Evolutionary conservation across 345 rosid species (phyloP).

Genomic region (Citrus cavaleriei): DNA sequence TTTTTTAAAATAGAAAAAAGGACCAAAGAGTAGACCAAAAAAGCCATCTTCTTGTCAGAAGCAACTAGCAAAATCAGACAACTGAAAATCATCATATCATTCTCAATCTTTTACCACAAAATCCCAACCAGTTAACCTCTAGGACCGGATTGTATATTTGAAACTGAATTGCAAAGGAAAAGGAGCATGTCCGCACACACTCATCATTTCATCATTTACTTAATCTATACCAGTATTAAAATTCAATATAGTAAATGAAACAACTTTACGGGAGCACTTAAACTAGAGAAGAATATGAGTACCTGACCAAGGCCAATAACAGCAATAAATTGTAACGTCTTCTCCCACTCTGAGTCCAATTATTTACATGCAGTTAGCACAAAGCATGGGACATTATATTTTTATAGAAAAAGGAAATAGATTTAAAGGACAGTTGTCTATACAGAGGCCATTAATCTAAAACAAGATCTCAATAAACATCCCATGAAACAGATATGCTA

Average conservation of each 20-base stretch:
- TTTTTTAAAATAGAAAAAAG: neutral
- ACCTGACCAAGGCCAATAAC: constrained; percentile 75
- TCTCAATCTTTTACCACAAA: neutral
- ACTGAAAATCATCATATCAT: neutral
- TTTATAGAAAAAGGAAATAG: neutral
- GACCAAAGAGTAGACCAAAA: neutral
- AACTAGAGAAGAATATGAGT: constrained; percentile 14
- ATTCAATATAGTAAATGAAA: constrained; percentile 5
- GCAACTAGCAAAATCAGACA: neutral
- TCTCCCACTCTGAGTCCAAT: constrained; percentile 80
- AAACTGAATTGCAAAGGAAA: too few species aligned
- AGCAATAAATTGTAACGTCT: constrained; percentile 74
- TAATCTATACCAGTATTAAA: neutral
- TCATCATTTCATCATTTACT: neutral
- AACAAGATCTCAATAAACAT: neutral
- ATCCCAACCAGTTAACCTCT: neutral
- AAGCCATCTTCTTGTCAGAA: neutral
- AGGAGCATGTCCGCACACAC: neutral
- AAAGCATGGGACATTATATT: neutral
- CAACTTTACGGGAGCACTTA: constrained; percentile 1
- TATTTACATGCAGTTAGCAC: constrained; percentile 10
- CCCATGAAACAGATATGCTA: neutral
- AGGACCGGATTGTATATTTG: neutral
- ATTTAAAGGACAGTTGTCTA: neutral
- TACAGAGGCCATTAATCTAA: neutral